phyloP scores from a whole-genome alignment of 2,329 filamentous ascomycete species.

The Pestalotiopsis sp. region DNA sequence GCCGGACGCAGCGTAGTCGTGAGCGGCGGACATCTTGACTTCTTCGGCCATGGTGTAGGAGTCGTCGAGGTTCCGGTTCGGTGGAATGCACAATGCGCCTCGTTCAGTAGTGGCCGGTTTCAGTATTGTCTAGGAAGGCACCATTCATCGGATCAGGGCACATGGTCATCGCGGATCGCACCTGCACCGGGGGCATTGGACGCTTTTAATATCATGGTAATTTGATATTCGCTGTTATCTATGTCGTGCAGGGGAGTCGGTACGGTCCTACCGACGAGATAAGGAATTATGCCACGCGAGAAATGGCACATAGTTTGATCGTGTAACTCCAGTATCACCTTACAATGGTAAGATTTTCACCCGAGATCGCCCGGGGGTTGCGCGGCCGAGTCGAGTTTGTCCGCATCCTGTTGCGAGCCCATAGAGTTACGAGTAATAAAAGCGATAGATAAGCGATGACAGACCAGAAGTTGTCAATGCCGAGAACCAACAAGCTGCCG shows the following conservation, averaged over 20 bases:
- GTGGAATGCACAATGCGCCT: not conserved
- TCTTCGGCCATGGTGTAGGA: not conserved
- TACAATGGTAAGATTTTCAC: not conserved
- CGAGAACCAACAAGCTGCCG: not conserved
- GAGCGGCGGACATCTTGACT: not conserved
- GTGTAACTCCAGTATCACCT: not conserved
- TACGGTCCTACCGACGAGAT: not conserved
- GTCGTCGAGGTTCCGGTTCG: not conserved
- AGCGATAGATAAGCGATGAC: slow-evolving; percentile 3
- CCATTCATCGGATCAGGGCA: not conserved
- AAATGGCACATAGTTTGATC: not conserved
- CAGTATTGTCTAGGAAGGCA: not conserved
- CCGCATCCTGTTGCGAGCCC: too few relatives aligned
- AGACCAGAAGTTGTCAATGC: not conserved
- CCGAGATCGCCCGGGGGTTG: not conserved
- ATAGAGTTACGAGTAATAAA: not conserved
- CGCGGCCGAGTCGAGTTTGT: not conserved
- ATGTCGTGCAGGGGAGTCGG: not conserved
- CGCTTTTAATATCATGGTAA: not conserved
- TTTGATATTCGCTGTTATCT: not conserved
- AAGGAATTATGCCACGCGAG: not conserved
- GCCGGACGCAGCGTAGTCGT: not conserved
- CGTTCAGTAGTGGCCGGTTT: not conserved
- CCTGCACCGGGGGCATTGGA: too few relatives aligned
- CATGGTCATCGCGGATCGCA: not conserved